Percentiles rank a stretch among this genome's conserved stretches.
Evolutionary conservation across 23 red algal genomes (phyloP).

Genomic region (Gracilaria gracilis): DNA sequence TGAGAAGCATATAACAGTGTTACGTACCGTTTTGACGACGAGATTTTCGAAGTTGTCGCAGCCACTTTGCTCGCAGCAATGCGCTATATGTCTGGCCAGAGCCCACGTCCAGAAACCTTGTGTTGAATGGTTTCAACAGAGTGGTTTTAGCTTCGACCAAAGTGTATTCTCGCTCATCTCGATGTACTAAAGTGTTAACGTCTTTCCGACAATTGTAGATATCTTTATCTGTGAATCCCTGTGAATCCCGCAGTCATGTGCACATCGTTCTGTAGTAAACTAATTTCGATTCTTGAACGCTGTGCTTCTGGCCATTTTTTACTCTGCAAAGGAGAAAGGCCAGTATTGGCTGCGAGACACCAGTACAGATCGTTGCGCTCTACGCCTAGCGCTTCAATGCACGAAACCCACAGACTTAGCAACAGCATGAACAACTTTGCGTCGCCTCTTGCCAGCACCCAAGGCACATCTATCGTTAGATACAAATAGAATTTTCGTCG

Average conservation of each 20-base stretch:
- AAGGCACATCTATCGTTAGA: constrained; percentile 18
- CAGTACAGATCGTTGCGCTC: constrained; percentile 37
- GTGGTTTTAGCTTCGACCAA: constrained; percentile 46
- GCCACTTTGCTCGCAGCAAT: constrained; percentile 33
- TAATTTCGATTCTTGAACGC: constrained; percentile 25
- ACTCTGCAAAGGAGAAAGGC: constrained; percentile 61
- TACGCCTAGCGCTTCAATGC: constrained; percentile 50
- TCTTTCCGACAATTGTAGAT: constrained; percentile 59
- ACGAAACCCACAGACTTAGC: constrained; percentile 38
- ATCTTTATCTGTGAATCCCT: constrained; percentile 62
- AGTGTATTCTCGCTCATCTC: neutral
- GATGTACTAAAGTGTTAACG: constrained; percentile 35
- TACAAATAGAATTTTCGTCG: constrained; percentile 2
- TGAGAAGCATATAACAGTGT: neutral
- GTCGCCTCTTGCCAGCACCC: constrained; percentile 40
- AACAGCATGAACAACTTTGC: constrained; percentile 69
- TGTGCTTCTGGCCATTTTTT: constrained; percentile 60
- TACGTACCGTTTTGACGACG: constrained; percentile 18
- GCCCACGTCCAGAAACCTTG: constrained; percentile 30
- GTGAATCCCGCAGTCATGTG: constrained; percentile 72
- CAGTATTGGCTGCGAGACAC: constrained; percentile 21
- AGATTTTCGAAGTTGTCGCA: constrained; percentile 8
- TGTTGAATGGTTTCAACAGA: constrained; percentile 27
- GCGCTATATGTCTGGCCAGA: constrained; percentile 54
- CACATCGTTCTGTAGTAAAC: constrained; percentile 39